Evolutionary conservation across 2,329 filamentous ascomycete species (phyloP).

Genomic region (Hymenoscyphus repandus): DNA sequence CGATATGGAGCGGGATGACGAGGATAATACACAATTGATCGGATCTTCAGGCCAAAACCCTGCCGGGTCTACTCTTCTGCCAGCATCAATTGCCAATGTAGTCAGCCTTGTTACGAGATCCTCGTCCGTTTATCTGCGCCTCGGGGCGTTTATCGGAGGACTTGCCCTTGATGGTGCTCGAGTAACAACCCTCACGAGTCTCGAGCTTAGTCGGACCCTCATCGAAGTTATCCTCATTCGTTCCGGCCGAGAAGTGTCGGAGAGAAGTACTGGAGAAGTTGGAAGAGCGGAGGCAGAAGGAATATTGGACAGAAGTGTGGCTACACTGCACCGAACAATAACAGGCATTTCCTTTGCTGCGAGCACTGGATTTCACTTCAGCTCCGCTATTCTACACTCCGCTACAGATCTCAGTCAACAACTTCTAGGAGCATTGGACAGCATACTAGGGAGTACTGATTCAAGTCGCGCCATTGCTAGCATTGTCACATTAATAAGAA

Average conservation of each 20-base stretch:
- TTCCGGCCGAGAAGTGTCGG: constrained; percentile 25
- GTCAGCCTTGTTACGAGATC: constrained; percentile 58
- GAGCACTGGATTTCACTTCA: constrained; percentile 54
- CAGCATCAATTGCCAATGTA: constrained; percentile 49
- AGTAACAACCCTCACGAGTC: constrained; percentile 33
- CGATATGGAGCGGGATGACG: constrained; percentile 26
- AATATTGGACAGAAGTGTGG: constrained; percentile 51
- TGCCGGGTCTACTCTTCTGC: constrained; percentile 46
- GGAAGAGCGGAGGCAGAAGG: constrained; percentile 49
- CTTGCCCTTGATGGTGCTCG: constrained; percentile 34
- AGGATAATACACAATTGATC: constrained; percentile 9
- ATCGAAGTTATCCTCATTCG: constrained; percentile 34
- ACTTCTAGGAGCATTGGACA: constrained; percentile 54
- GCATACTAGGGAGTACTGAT: constrained; percentile 64
- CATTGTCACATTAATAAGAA: constrained; percentile 58
- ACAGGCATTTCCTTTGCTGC: constrained; percentile 57
- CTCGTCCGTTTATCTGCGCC: constrained; percentile 44
- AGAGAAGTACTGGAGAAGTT: constrained; percentile 30
- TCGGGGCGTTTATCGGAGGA: constrained; percentile 34
- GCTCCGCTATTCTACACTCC: constrained; percentile 48
- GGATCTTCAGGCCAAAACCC: background rate
- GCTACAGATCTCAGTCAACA: constrained; percentile 53
- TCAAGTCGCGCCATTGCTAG: constrained; percentile 62
- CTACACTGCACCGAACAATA: constrained; percentile 52
- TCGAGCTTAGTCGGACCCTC: constrained; percentile 34